A percentile compares a stretch with the other conserved stretches of the same genome.
phyloP scores from a whole-genome alignment of 208 protist genomes.

The Leishmania aethiopica region DNA sequence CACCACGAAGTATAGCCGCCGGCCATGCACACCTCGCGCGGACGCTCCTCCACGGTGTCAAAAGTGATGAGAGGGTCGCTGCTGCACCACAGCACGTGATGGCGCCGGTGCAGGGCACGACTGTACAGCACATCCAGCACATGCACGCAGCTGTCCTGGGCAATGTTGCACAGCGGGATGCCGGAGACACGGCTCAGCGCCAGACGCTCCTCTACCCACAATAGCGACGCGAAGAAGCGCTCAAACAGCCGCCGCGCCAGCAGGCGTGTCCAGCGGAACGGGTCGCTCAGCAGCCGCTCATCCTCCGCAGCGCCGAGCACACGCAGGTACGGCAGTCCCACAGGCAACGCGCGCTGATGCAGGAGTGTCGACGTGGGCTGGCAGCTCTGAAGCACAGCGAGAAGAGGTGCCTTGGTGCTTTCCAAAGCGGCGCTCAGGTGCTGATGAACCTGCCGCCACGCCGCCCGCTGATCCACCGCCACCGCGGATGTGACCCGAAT shows the following conservation, averaged over 20 bases:
- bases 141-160: constrained; percentile 85
- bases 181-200: constrained; percentile 74
- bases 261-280: constrained; percentile 81
- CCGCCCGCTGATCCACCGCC: constrained; percentile 52
- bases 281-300: constrained; percentile 81
- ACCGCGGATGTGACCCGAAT: constrained; percentile 48
- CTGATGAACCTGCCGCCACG: constrained; percentile 69
- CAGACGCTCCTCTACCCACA: constrained; percentile 88
- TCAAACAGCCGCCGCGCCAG: constrained; percentile 73
- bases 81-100: constrained; percentile 85
- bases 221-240: constrained; percentile 74
- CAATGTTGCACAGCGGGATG: constrained; percentile 89
- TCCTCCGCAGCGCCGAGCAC: constrained; percentile 83
- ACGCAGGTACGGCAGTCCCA: constrained; percentile 69
- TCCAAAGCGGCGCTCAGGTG: constrained; percentile 56
- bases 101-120: constrained; percentile 69
- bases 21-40: constrained; percentile 77
- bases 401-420: constrained; percentile 41
- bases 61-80: constrained; percentile 63
- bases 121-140: constrained; percentile 86
- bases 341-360: constrained; percentile 64
- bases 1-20: constrained; percentile 84
- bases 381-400: constrained; percentile 81
- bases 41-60: constrained; percentile 79
- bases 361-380: constrained; percentile 61